Conservation (phyloP, 2,329 filamentous ascomycete genomes). For the Metarhizium guizhouense region DNA sequence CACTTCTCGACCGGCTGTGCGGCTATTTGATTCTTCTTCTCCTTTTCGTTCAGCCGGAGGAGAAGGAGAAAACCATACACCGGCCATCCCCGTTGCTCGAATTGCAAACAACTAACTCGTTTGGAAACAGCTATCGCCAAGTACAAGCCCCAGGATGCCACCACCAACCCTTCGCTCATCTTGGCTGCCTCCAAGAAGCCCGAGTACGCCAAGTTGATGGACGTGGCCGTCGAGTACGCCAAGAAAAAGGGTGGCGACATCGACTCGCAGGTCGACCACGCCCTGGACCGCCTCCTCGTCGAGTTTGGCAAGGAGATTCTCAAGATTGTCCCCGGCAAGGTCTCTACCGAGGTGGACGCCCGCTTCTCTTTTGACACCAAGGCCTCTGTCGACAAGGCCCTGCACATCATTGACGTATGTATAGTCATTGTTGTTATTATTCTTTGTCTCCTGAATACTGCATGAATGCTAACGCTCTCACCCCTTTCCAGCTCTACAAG, state of each 20-base stretch:
- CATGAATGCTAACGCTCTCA: slow-evolving; percentile 4
- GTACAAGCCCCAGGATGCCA: slow-evolving; percentile 99
- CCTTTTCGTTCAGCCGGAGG: no score
- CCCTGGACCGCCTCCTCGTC: slow-evolving; percentile 89
- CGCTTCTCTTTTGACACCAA: slow-evolving; percentile 92
- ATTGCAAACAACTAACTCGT: slow-evolving; percentile 14
- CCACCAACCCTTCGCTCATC: slow-evolving; percentile 98
- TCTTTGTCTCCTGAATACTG: neutral
- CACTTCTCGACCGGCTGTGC: neutral
- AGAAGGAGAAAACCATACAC: neutral
- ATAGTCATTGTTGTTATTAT: no score
- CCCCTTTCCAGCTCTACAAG: slow-evolving; percentile 71
- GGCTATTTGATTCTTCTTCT: neutral
- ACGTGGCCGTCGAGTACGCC: slow-evolving; percentile 74
- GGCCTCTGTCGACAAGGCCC: slow-evolving; percentile 87
- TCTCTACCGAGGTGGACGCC: slow-evolving; percentile 97
- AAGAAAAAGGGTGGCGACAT: slow-evolving; percentile 63
- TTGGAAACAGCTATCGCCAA: slow-evolving; percentile 74
- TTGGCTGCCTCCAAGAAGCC: slow-evolving; percentile 96
- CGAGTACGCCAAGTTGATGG: slow-evolving; percentile 89
- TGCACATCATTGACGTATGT: slow-evolving; percentile 88
- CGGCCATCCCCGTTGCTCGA: neutral
- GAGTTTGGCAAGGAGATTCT: slow-evolving; percentile 98
- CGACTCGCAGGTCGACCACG: slow-evolving; percentile 78
- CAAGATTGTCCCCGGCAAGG: slow-evolving; percentile 93